Conservation (phyloP, 495 filamentous ascomycete species). For the Daldinia childiae region DNA sequence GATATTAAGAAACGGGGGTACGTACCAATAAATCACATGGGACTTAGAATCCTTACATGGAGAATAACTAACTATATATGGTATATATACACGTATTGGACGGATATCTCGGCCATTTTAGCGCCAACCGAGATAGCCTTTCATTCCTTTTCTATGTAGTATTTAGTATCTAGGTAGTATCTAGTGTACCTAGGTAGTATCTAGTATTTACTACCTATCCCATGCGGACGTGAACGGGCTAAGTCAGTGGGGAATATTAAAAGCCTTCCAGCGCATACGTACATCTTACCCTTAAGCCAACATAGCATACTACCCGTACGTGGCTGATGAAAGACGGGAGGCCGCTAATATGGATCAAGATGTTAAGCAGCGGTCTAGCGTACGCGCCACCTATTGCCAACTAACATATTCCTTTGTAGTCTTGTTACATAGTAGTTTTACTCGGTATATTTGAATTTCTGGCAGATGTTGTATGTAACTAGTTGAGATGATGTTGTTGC, state of each 20-base stretch:
- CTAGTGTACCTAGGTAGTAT: no score
- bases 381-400: background rate
- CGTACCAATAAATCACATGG: background rate
- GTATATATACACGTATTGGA: background rate
- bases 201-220: background rate
- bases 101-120: slow-evolving; percentile 33
- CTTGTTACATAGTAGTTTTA: no score
- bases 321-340: slow-evolving; percentile 34
- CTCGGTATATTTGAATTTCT: no score
- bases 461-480: background rate
- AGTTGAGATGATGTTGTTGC: slow-evolving; percentile 15
- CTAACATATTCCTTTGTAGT: background rate
- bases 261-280: slow-evolving; percentile 16
- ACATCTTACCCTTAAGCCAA: background rate
- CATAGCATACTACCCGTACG: slow-evolving; percentile 28
- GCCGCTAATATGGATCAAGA: slow-evolving; percentile 27
- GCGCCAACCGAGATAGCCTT: slow-evolving; percentile 11
- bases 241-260: background rate
- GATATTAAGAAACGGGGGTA: no score
- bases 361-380: slow-evolving; percentile 29
- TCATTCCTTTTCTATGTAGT: no score
- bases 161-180: no score
- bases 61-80: background rate
- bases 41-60: background rate
- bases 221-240: background rate